Percentiles rank a stretch among this genome's conserved stretches.
These are phyloP conservation scores for Leccinellum albellum DNA, from an alignment of 768 basidiomycete genomes.

Conservation along the genomic window DNA sequence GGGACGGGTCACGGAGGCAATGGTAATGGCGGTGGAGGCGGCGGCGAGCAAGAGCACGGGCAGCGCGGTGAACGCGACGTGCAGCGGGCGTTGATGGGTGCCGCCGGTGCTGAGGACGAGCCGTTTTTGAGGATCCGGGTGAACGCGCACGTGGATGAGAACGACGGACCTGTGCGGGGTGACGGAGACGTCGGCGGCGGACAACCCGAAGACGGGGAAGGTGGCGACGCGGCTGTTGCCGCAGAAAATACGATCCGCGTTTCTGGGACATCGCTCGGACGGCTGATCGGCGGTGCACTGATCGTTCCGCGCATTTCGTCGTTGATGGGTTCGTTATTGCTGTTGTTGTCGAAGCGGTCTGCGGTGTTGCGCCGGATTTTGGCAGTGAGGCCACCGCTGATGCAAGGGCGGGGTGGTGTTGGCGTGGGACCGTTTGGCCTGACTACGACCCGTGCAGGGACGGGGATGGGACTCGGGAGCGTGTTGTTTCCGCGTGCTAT, in stretches of 20 bases:
- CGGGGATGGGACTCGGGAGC: slow-evolving; percentile 1
- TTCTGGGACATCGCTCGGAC: slow-evolving; percentile 58
- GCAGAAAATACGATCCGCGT: slow-evolving; percentile 58
- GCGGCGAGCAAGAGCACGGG: slow-evolving; percentile 11
- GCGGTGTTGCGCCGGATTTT: slow-evolving; percentile 25
- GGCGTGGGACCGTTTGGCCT: slow-evolving; percentile 18
- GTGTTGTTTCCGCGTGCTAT: slow-evolving; percentile 13
- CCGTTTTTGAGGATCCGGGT: slow-evolving; percentile 29
- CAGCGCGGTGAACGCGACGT: slow-evolving; percentile 13
- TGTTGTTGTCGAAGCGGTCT: slow-evolving; percentile 44
- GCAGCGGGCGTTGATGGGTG: slow-evolving; percentile 24
- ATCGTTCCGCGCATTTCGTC: slow-evolving; percentile 64
- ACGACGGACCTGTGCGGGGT: slow-evolving; percentile 8
- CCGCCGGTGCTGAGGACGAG: slow-evolving; percentile 23
- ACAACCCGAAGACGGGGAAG: slow-evolving; percentile 8
- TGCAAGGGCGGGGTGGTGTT: slow-evolving; percentile 2
- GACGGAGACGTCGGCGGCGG: not conserved
- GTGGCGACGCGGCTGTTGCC: slow-evolving; percentile 41
- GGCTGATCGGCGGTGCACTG: slow-evolving; percentile 66
- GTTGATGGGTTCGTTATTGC: slow-evolving; percentile 59
- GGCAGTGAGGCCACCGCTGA: slow-evolving; percentile 20
- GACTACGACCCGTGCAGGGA: slow-evolving; percentile 6
- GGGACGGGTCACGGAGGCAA: not conserved
- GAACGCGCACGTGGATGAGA: slow-evolving; percentile 35
- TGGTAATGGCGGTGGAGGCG: not conserved